These are phyloP conservation scores for Fusarium aywerte DNA, from an alignment of 2,329 filamentous ascomycete species.

Conservation along the genomic window DNA sequence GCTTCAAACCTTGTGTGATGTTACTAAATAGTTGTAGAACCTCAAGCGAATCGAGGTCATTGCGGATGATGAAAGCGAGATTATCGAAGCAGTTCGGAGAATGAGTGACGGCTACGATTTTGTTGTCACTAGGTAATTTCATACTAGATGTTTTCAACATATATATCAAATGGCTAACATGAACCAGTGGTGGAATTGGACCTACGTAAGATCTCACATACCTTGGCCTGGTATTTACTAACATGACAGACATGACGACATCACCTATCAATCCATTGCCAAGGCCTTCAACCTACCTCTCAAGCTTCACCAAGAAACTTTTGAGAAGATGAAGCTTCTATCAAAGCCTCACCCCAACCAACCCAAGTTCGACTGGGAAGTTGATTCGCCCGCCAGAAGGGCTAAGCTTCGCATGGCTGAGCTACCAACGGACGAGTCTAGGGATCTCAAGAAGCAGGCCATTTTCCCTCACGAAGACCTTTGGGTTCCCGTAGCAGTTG, in stretches of 20 bases:
- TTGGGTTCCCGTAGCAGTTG: constrained; percentile 90
- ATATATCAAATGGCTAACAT: constrained; percentile 13
- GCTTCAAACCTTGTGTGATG: not conserved
- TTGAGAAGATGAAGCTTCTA: constrained; percentile 83
- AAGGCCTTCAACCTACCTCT: constrained; percentile 85
- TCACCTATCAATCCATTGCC: constrained; percentile 94
- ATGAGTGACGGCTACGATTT: constrained; percentile 95
- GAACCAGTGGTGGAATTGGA: constrained; percentile 84
- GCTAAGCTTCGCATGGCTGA: constrained; percentile 93
- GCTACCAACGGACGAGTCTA: constrained; percentile 77
- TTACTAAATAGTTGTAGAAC: constrained; percentile 56
- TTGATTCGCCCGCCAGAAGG: constrained; percentile 77
- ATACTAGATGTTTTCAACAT: not conserved
- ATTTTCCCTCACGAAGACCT: constrained; percentile 82
- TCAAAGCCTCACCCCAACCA: constrained; percentile 78
- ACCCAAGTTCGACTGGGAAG: constrained; percentile 84
- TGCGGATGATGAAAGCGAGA: constrained; percentile 89
- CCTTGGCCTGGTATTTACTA: constrained; percentile 17
- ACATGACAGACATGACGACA: constrained; percentile 84
- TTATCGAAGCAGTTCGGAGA: constrained; percentile 84
- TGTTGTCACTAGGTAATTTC: constrained; percentile 80
- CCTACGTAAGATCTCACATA: constrained; percentile 73
- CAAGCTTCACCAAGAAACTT: constrained; percentile 79
- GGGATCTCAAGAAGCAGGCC: constrained; percentile 75
- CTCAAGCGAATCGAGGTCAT: constrained; percentile 93